These are phyloP conservation scores for Xylaria cubensis DNA, from an alignment of 495 filamentous ascomycete species.

Conservation along the genomic window DNA sequence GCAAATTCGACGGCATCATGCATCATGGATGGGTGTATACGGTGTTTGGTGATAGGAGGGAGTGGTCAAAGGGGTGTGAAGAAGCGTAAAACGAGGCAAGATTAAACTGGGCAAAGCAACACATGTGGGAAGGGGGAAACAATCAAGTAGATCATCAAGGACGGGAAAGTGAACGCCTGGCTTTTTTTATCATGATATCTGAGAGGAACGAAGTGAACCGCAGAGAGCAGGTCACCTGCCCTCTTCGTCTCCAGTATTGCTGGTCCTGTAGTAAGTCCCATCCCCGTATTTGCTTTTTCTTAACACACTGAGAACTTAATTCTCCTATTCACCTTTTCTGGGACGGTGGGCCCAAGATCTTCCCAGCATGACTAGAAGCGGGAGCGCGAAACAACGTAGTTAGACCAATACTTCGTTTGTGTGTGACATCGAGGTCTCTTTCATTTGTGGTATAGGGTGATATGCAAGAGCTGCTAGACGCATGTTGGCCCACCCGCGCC, in stretches of 20 bases:
- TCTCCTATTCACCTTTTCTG: slow-evolving; percentile 19
- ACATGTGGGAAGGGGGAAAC: slow-evolving; percentile 24
- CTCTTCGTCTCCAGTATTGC: slow-evolving; percentile 11
- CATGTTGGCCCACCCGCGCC: slow-evolving; percentile 27
- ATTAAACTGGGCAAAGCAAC: slow-evolving; percentile 20
- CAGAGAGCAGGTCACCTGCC: slow-evolving; percentile 21
- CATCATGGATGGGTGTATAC: slow-evolving; percentile 45
- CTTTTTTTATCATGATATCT: slow-evolving; percentile 25
- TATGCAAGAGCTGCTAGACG: slow-evolving; percentile 28
- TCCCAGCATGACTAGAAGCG: slow-evolving; percentile 23
- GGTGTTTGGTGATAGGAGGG: slow-evolving; percentile 25
- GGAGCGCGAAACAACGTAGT: slow-evolving; percentile 21
- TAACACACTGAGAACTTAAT: slow-evolving; percentile 20
- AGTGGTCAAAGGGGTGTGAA: slow-evolving; percentile 21
- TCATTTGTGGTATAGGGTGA: slow-evolving; percentile 23
- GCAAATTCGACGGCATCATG: slow-evolving; percentile 49
- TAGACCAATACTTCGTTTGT: slow-evolving; percentile 25
- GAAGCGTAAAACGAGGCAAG: slow-evolving; percentile 13
- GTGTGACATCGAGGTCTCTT: slow-evolving; percentile 24
- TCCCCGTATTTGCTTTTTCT: slow-evolving; percentile 28
- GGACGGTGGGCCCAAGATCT: slow-evolving; percentile 29
- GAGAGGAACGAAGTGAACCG: slow-evolving; percentile 21
- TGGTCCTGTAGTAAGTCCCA: slow-evolving; percentile 17
- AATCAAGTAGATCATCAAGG: slow-evolving; percentile 2
- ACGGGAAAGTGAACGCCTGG: slow-evolving; percentile 14